Evolutionary conservation across 306 rosid genomes (phyloP).

Genomic region (Pachyrhizus erosus): DNA sequence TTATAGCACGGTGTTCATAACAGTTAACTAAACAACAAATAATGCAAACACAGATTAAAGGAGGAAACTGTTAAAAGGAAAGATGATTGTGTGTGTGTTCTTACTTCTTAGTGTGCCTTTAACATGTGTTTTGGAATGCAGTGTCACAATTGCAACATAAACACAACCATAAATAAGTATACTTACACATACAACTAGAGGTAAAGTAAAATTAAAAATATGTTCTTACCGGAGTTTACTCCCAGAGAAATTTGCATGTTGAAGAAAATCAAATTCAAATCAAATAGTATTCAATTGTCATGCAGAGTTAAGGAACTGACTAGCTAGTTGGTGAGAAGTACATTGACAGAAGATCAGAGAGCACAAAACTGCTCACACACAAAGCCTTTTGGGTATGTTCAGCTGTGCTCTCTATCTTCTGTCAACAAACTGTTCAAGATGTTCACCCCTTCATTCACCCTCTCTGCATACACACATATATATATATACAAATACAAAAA

Average conservation of each 20-base stretch:
- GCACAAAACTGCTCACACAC: constrained; percentile 62
- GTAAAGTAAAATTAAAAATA: not conserved
- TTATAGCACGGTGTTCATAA: not conserved
- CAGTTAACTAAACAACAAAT: not conserved
- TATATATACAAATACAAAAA: not conserved
- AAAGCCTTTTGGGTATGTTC: constrained; percentile 47
- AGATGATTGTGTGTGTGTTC: not conserved
- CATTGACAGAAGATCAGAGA: constrained; percentile 61
- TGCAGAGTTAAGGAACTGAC: not conserved
- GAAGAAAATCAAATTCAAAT: not conserved
- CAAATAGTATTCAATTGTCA: not conserved
- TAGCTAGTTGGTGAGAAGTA: not conserved
- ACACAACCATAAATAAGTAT: not conserved
- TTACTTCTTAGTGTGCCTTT: too few species aligned
- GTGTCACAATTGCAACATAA: not conserved
- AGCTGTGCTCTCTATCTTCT: constrained; percentile 74
- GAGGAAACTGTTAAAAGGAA: not conserved
- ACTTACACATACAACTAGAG: not conserved
- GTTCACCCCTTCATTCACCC: not conserved
- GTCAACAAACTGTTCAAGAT: constrained; percentile 42
- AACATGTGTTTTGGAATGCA: not conserved
- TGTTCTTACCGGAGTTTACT: not conserved
- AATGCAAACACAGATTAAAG: not conserved
- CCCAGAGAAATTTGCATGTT: not conserved
- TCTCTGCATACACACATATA: not conserved